Evolutionary conservation across 306 rosid genomes (phyloP).

Genomic region (Cucurbita moschata): DNA sequence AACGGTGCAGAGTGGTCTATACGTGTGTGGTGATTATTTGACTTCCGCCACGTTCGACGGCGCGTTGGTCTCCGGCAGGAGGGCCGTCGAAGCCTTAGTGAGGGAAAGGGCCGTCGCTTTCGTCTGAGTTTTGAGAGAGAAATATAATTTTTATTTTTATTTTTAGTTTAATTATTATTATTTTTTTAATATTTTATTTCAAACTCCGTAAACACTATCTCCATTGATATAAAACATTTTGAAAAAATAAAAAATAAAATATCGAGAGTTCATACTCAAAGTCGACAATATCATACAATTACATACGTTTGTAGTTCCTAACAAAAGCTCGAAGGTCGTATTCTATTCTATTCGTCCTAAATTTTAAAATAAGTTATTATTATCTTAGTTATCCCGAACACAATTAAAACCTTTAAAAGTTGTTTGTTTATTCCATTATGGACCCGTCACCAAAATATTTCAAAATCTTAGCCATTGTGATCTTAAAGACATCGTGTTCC

Average conservation of each 20-base stretch:
- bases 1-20: constrained; percentile 38
- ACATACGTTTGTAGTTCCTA: no score
- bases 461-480: constrained; percentile 1
- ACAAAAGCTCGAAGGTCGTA: no score
- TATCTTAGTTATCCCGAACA: background rate
- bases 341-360: no score
- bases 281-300: no score
- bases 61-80: constrained; percentile 73
- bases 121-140: background rate
- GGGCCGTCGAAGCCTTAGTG: constrained; percentile 58
- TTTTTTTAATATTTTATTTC: background rate
- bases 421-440: constrained; percentile 1
- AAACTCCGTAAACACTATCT: no score
- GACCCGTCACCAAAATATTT: background rate
- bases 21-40: constrained; percentile 65
- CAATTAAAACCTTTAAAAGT: background rate
- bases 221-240: no score
- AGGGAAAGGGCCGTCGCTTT: constrained; percentile 20
- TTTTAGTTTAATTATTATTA: background rate
- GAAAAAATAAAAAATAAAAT: no score
- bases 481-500: background rate
- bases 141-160: background rate
- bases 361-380: no score
- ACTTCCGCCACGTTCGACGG: constrained; percentile 82
- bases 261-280: no score